Conservation (phyloP, 2,329 filamentous ascomycete species). For the Xylaria sp. region DNA sequence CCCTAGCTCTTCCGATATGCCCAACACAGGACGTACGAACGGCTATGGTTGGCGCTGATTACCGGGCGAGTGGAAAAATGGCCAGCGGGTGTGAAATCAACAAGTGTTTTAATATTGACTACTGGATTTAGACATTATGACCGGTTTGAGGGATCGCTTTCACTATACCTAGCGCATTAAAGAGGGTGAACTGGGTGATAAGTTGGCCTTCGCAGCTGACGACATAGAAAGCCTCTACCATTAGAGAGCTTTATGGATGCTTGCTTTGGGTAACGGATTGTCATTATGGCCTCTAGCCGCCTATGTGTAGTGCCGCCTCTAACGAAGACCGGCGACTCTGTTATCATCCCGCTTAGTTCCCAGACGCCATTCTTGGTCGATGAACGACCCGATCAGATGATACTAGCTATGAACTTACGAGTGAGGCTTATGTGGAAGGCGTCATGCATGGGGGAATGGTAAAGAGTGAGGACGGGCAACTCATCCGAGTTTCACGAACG, state of each 20-base stretch:
- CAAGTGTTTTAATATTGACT: conserved; percentile 25
- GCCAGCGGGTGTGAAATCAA: conserved; percentile 7
- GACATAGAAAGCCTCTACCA: conserved; percentile 13
- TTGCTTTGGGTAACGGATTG: conserved; percentile 25
- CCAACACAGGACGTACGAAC: conserved; percentile 3
- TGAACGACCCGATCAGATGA: not conserved
- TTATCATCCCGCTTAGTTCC: conserved; percentile 30
- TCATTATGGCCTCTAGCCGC: conserved; percentile 22
- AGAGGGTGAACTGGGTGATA: not conserved
- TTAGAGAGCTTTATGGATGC: conserved; percentile 18
- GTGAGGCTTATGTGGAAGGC: conserved; percentile 33
- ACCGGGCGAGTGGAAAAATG: conserved; percentile 18
- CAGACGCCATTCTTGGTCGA: conserved; percentile 34
- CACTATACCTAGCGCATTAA: conserved; percentile 8
- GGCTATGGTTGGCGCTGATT: conserved; percentile 24
- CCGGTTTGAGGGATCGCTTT: not conserved
- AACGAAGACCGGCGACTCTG: conserved; percentile 24
- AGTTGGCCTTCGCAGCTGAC: not conserved
- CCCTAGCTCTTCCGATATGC: not conserved
- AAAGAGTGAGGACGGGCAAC: conserved; percentile 19
- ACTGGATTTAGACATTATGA: conserved; percentile 6
- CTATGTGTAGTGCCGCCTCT: conserved; percentile 33
- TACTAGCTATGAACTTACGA: conserved; percentile 22
- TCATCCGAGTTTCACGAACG: conserved; percentile 25
- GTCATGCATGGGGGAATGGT: conserved; percentile 36